A percentile compares a stretch with the other conserved stretches of the same genome.
These are phyloP conservation scores for Cruciata laevipes DNA, from an alignment of 257 asterid genomes.

Conservation along the genomic window DNA sequence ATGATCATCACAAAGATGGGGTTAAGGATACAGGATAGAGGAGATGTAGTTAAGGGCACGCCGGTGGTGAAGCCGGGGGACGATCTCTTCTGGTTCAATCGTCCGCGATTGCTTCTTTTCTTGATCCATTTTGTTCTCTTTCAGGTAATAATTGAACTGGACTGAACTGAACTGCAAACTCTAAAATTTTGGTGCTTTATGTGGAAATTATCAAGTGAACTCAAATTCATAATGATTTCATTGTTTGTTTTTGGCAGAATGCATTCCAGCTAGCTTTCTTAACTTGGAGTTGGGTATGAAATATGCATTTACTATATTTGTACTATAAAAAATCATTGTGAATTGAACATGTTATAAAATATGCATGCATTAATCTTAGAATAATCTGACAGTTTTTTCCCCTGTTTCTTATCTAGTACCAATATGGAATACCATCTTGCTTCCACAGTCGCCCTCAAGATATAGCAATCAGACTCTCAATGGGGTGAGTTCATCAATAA, in stretches of 20 bases:
- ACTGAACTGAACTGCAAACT: no score
- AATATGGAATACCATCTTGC: conserved; percentile 69
- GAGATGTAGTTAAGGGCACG: conserved; percentile 60
- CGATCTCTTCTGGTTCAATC: conserved; percentile 82
- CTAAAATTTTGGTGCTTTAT: neutral
- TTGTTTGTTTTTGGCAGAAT: conserved; percentile 41
- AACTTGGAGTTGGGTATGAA: conserved; percentile 81
- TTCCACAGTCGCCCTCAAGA: conserved; percentile 68
- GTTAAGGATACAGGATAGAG: conserved; percentile 56
- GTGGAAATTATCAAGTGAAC: neutral
- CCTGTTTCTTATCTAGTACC: conserved; percentile 33
- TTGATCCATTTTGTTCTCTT: conserved; percentile 79
- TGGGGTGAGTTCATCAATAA: conserved; percentile 52
- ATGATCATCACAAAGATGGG: conserved; percentile 94
- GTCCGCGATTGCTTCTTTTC: conserved; percentile 63
- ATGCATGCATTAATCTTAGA: no score
- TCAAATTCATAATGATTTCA: neutral
- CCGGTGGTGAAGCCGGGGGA: conserved; percentile 78
- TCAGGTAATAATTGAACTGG: no score
- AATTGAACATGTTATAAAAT: no score
- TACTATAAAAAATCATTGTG: no score
- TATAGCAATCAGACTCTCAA: conserved; percentile 55
- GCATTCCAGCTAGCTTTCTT: conserved; percentile 95
- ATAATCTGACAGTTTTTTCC: no score
- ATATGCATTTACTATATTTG: neutral